Base-by-base conservation (phyloP, 306 rosid genomes). In the Alnus glutinosa region DNA sequence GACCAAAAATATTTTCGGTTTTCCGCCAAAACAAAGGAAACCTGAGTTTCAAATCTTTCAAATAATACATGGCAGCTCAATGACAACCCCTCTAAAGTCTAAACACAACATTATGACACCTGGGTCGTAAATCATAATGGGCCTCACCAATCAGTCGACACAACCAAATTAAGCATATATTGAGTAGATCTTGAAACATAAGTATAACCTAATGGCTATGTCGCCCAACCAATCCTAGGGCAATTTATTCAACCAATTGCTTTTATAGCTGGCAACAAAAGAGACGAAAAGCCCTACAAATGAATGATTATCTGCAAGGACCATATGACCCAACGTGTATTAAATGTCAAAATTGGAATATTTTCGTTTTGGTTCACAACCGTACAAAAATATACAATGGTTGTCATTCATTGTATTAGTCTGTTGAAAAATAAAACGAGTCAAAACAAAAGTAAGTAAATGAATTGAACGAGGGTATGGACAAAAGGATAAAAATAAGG, bases 111-210 rank as follows among this genome's bases (percentile, higher is more conserved):
- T 52, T 72, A 70, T 57, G 81, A 75, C 86, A 70, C 73, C 54
- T 77, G 42, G 67, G 69, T 78, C 80, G 68, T 77, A 75, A 74
- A 70, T 76, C 83, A 75, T 75, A 78, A 73, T 81, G 83, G 79
- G 74, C 83, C 46, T 77, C 72, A 75, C 51, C 76, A 37, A 78
- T 80, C 77, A 76, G 82, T 75, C 70, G 48, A 77, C 52, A 67
- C 72, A 80, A 73, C 74, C 83, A 77, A 70, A 84, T 55, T 75
- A 71, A 69, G 85, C 88, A 82, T 77, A 74, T 48, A 66, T 59
- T 63, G 16, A 58, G 49, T 71, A 68, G 36, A 46, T 49, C 47
- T 67, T 80, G 39, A 55, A 55, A 28, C 18, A 55, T 50, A 39
- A 75, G 9, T 32, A 59, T 36, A 72, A 54, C 42, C 54, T 5